These are phyloP conservation scores for Apiotrichum akiyoshidainum DNA, from an alignment of 1,284 basidiomycete genomes.

Conservation along the genomic window DNA sequence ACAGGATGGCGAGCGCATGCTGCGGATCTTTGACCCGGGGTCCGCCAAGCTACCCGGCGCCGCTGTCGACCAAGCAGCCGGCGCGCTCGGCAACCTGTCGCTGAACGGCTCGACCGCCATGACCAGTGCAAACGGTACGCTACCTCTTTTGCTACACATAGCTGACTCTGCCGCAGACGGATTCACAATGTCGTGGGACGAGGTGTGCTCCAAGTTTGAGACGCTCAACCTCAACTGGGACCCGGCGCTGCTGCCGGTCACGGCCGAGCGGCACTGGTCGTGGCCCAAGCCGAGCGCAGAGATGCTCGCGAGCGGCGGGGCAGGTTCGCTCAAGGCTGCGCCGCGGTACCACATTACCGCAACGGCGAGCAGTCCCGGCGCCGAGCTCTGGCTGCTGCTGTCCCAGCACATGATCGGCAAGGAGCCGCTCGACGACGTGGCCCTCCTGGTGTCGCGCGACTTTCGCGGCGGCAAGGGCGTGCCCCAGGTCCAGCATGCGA, in stretches of 20 bases:
- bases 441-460: constrained; percentile 59
- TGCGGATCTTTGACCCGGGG: constrained; percentile 45
- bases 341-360: constrained; percentile 32
- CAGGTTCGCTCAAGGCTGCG: background rate
- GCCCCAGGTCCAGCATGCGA: constrained; percentile 11
- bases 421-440: constrained; percentile 63
- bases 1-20: constrained; percentile 21
- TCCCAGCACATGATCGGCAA: constrained; percentile 69
- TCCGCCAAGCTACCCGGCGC: constrained; percentile 1
- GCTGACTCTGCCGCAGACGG: background rate
- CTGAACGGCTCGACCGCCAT: background rate
- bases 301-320: background rate
- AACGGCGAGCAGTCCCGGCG: constrained; percentile 7
- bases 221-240: constrained; percentile 87
- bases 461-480: constrained; percentile 5
- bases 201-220: constrained; percentile 70
- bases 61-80: background rate
- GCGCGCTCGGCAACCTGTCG: background rate
- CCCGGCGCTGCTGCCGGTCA: constrained; percentile 60
- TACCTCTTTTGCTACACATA: no score
- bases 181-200: constrained; percentile 61
- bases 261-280: constrained; percentile 65
- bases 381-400: constrained; percentile 71
- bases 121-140: background rate
- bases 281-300: constrained; percentile 53